A percentile compares a stretch with the other conserved stretches of the same genome.
Conservation (phyloP, 2,329 filamentous ascomycete genomes). For the Ilyonectria mors-panacis region DNA sequence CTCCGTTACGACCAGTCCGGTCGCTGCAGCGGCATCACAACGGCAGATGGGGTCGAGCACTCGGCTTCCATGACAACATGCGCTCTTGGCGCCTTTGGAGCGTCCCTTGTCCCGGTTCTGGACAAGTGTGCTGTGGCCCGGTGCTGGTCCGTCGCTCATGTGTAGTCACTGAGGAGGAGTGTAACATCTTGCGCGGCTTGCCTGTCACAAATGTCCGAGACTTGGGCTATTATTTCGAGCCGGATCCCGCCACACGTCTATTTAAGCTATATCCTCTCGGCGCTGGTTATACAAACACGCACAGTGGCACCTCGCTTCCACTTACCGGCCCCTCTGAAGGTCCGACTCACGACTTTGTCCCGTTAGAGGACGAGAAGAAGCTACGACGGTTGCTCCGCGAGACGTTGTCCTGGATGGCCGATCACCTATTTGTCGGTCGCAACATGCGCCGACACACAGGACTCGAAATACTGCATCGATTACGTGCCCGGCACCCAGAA, state of each 20-base stretch:
- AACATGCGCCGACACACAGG: constrained; percentile 26
- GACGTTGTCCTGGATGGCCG: constrained; percentile 29
- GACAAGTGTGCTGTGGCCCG: constrained; percentile 14
- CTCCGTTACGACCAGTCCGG: constrained; percentile 5
- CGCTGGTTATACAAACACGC: constrained; percentile 27
- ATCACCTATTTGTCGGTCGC: constrained; percentile 31
- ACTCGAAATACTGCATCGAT: constrained; percentile 27
- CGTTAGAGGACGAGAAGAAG: constrained; percentile 21
- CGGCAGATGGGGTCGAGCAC: constrained; percentile 20
- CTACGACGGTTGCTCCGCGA: constrained; percentile 25
- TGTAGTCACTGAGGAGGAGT: constrained; percentile 25
- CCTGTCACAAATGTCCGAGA: constrained; percentile 27
- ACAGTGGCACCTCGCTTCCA: constrained; percentile 17
- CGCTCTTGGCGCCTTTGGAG: constrained; percentile 16
- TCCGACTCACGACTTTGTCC: constrained; percentile 25
- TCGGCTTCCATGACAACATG: constrained; percentile 4
- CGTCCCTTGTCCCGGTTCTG: constrained; percentile 13
- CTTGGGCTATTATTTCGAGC: constrained; percentile 27
- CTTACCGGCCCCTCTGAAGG: neutral
- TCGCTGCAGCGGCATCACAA: constrained; percentile 13
- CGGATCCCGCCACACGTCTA: constrained; percentile 20
- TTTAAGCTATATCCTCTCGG: constrained; percentile 32
- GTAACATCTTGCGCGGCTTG: constrained; percentile 23
- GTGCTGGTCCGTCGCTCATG: constrained; percentile 27
- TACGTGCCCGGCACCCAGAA: constrained; percentile 21